These are phyloP conservation scores for Thymus quinquecostatus DNA, from an alignment of 257 asterid genomes.

Conservation along the genomic window DNA sequence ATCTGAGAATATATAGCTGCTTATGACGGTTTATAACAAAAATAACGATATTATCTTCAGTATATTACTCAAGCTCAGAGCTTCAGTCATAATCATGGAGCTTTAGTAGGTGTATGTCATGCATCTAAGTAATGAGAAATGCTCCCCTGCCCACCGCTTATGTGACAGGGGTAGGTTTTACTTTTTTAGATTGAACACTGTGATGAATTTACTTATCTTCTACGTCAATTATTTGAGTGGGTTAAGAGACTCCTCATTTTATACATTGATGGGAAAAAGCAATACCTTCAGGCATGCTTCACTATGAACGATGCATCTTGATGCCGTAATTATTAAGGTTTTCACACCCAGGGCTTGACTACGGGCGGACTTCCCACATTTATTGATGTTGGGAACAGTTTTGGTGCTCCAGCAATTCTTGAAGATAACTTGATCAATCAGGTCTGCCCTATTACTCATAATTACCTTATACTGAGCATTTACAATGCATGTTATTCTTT, in stretches of 20 bases:
- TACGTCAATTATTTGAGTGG: background rate
- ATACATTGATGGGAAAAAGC: conserved; percentile 18
- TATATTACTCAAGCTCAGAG: conserved; percentile 1
- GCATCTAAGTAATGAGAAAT: background rate
- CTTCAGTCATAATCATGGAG: conserved; percentile 6
- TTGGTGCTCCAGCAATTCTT: conserved; percentile 96
- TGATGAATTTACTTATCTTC: background rate
- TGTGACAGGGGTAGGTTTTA: no score
- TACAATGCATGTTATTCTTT: background rate
- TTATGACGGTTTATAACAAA: background rate
- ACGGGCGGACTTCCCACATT: conserved; percentile 99
- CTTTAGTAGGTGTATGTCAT: background rate
- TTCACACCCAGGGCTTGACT: conserved; percentile 74
- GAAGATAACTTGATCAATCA: conserved; percentile 95
- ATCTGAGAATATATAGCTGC: background rate
- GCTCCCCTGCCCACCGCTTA: no score
- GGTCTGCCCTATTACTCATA: conserved; percentile 42
- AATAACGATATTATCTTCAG: background rate
- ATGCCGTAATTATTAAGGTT: background rate
- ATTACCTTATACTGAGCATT: background rate
- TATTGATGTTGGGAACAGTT: conserved; percentile 93
- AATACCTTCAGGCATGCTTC: background rate
- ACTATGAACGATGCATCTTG: conserved; percentile 16
- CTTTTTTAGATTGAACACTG: background rate
- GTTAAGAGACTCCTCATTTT: conserved; percentile 15